phyloP scores from a whole-genome alignment of 2,329 filamentous ascomycete species.

The Cadophora gregata region DNA sequence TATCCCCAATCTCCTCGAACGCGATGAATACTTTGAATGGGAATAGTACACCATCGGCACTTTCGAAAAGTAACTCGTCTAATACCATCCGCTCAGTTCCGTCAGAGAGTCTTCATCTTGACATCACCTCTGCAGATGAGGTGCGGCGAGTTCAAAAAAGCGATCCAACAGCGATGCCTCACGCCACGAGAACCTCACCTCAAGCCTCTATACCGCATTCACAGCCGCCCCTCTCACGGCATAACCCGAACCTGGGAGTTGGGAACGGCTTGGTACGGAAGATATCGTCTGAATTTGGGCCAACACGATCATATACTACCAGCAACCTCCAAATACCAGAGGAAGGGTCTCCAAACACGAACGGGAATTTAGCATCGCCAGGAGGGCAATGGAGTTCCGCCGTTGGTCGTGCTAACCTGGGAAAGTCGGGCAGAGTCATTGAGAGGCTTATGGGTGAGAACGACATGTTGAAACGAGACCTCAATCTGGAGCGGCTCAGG shows the following conservation, averaged over 20 bases:
- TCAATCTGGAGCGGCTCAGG: slow-evolving; percentile 67
- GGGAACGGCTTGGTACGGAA: slow-evolving; percentile 35
- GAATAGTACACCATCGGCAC: slow-evolving; percentile 17
- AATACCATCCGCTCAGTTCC: slow-evolving; percentile 42
- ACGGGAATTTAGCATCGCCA: slow-evolving; percentile 18
- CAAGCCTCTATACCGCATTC: slow-evolving; percentile 28
- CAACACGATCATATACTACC: slow-evolving; percentile 34
- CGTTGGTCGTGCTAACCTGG: slow-evolving; percentile 71
- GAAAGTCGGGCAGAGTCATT: slow-evolving; percentile 80
- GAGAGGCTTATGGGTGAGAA: slow-evolving; percentile 83
- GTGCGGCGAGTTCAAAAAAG: slow-evolving; percentile 28
- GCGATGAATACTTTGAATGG: slow-evolving; percentile 40
- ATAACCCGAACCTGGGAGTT: slow-evolving; percentile 32
- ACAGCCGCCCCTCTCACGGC: slow-evolving; percentile 34
- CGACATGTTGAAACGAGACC: slow-evolving; percentile 75
- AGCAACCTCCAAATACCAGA: slow-evolving; percentile 25
- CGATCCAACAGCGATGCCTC: slow-evolving; percentile 33
- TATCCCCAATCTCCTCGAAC: slow-evolving; percentile 39
- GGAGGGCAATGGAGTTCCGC: slow-evolving; percentile 64
- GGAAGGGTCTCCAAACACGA: slow-evolving; percentile 17
- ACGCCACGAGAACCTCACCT: slow-evolving; percentile 31
- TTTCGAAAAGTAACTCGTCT: slow-evolving; percentile 30
- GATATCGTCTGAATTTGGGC: slow-evolving; percentile 43
- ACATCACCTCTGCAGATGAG: slow-evolving; percentile 26
- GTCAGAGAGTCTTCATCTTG: slow-evolving; percentile 32